Conservation (phyloP, 176 grass and related monocot genomes). For the Juncus inflexus region DNA sequence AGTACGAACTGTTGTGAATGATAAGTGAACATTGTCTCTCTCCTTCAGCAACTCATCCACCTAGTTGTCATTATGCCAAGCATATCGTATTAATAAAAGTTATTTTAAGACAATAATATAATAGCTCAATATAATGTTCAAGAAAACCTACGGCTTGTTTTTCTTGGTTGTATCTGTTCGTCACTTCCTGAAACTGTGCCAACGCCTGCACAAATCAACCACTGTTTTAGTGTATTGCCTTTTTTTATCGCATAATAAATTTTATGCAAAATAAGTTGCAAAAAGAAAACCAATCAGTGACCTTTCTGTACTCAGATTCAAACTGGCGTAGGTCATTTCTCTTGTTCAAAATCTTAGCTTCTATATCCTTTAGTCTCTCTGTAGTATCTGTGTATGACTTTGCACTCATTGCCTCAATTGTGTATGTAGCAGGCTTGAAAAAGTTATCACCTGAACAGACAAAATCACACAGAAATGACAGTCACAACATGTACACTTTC, state of each 20-base stretch:
- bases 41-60: slow-evolving; percentile 88
- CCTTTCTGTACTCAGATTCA: slow-evolving; percentile 95
- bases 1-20: slow-evolving; percentile 66
- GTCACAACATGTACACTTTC: no score
- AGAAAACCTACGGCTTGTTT: slow-evolving; percentile 65
- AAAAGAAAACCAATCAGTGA: slow-evolving; percentile 20
- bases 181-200: slow-evolving; percentile 88
- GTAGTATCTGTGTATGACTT: slow-evolving; percentile 85
- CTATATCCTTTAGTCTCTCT: slow-evolving; percentile 82
- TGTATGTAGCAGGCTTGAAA: slow-evolving; percentile 92
- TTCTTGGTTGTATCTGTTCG: slow-evolving; percentile 84
- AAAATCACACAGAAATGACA: slow-evolving; percentile 3
- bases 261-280: slow-evolving; percentile 2
- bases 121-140: slow-evolving; percentile 1
- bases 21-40: slow-evolving; percentile 76
- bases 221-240: slow-evolving; percentile 22
- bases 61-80: slow-evolving; percentile 39
- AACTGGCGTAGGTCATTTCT: slow-evolving; percentile 92
- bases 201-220: slow-evolving; percentile 57
- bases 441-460: slow-evolving; percentile 83
- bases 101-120: slow-evolving; percentile 4
- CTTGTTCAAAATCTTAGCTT: slow-evolving; percentile 82
- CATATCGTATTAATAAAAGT: slow-evolving; percentile 5
- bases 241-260: background rate
- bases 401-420: slow-evolving; percentile 82